Percentiles rank a stretch among this genome's conserved stretches.
Conservation (phyloP, 2,329 filamentous ascomycete genomes). For the Tolypocladium tropicale region DNA sequence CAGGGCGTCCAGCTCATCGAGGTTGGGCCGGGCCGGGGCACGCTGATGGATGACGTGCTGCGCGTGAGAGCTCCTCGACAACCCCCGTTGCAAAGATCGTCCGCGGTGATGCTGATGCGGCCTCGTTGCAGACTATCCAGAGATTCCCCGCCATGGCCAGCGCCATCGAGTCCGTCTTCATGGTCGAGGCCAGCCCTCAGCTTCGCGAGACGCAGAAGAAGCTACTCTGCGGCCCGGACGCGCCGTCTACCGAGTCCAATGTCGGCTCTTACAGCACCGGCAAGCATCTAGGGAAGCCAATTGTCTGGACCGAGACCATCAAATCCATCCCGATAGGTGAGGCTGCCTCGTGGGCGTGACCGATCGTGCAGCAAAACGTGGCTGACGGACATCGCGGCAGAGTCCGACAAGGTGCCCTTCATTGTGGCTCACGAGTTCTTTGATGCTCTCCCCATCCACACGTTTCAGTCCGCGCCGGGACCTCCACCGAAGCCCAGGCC, state of each 20-base stretch:
- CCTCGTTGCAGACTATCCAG: constrained; percentile 56
- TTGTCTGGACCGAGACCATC: constrained; percentile 86
- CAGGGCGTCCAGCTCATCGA: constrained; percentile 82
- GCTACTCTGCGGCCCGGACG: constrained; percentile 66
- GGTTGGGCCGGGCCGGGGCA: constrained; percentile 86
- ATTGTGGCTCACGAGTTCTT: constrained; percentile 98
- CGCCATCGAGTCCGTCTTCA: constrained; percentile 77
- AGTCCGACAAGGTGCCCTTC: constrained; percentile 66
- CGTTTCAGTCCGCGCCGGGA: constrained; percentile 66
- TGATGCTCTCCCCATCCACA: constrained; percentile 91
- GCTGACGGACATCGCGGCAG: constrained; percentile 22
- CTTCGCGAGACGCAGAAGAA: constrained; percentile 69
- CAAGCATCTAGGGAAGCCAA: constrained; percentile 64
- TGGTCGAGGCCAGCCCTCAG: constrained; percentile 85
- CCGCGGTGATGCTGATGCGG: constrained; percentile 5
- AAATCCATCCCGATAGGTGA: constrained; percentile 65
- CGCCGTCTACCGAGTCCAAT: constrained; percentile 57
- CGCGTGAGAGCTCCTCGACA: constrained; percentile 46
- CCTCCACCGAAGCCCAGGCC: constrained; percentile 5
- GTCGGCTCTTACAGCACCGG: constrained; percentile 64
- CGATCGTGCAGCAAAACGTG: background rate
- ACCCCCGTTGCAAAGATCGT: background rate
- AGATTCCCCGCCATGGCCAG: constrained; percentile 71
- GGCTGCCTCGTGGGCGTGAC: constrained; percentile 6
- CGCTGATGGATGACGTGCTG: constrained; percentile 93